phyloP scores from a whole-genome alignment of 441 rosid species.

The Corymbia calophylla region DNA sequence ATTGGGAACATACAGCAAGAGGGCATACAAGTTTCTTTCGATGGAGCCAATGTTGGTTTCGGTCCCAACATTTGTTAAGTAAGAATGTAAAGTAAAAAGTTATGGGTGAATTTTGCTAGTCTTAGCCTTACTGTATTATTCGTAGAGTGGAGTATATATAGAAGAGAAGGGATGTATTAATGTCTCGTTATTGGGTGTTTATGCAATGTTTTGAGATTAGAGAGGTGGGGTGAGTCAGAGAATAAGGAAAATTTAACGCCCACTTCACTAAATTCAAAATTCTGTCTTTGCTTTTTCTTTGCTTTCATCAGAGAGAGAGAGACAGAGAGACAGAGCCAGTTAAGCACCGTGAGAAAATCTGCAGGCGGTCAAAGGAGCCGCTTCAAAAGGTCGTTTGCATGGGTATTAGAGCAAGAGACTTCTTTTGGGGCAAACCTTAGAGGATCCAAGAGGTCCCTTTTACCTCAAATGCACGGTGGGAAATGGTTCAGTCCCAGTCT shows the following conservation, averaged over 20 bases:
- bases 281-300: background rate
- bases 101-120: slow-evolving; percentile 21
- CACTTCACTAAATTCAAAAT: background rate
- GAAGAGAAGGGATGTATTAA: background rate
- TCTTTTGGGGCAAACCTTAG: background rate
- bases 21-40: slow-evolving; percentile 87
- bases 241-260: background rate
- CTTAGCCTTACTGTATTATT: background rate
- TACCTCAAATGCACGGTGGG: background rate
- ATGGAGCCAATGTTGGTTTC: slow-evolving; percentile 90
- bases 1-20: slow-evolving; percentile 96
- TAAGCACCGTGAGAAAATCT: background rate
- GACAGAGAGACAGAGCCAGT: background rate
- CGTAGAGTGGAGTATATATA: background rate
- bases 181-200: background rate
- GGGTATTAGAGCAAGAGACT: background rate
- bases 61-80: slow-evolving; percentile 80
- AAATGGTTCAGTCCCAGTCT: background rate
- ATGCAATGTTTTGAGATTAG: background rate
- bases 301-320: background rate
- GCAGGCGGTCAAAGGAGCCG: slow-evolving; percentile 20
- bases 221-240: background rate
- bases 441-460: slow-evolving; percentile 28
- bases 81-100: background rate
- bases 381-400: background rate